Conservation (phyloP, 2,329 filamentous ascomycete species). For the Lachnellula subtilissima region DNA sequence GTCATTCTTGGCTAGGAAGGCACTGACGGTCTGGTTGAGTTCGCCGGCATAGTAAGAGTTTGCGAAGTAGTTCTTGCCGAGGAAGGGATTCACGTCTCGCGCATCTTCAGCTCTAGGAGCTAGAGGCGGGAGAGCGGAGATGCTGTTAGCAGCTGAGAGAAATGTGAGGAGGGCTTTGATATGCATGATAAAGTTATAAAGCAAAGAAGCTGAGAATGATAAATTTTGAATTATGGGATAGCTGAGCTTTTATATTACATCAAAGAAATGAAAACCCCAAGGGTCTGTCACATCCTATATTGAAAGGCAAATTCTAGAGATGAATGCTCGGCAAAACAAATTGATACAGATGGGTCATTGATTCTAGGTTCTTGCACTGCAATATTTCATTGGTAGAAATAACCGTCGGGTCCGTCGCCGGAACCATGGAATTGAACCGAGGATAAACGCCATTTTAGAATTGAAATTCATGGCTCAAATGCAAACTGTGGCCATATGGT, state of each 20-base stretch:
- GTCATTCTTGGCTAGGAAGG: slow-evolving; percentile 36
- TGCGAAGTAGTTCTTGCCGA: slow-evolving; percentile 43
- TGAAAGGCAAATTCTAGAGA: not conserved
- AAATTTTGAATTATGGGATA: not conserved
- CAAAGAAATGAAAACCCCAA: not conserved
- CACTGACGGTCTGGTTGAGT: slow-evolving; percentile 36
- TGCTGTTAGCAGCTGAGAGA: not conserved
- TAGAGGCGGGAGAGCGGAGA: not conserved
- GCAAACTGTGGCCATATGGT: not conserved
- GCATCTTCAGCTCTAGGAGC: not conserved
- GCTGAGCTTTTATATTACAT: not conserved
- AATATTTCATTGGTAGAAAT: not conserved
- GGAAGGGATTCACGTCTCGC: slow-evolving; percentile 39
- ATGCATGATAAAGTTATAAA: not conserved
- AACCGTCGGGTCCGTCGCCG: not conserved
- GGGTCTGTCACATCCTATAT: not conserved
- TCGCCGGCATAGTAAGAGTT: slow-evolving; percentile 41
- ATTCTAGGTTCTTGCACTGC: not conserved
- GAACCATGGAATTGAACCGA: not conserved
- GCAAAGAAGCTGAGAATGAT: not conserved
- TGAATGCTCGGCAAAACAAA: not conserved
- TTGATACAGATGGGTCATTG: not conserved
- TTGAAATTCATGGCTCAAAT: not conserved
- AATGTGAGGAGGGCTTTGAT: not conserved
- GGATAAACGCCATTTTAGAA: not conserved